These are phyloP conservation scores for Gentiana straminea DNA, from an alignment of 257 asterid species.

Conservation along the genomic window DNA sequence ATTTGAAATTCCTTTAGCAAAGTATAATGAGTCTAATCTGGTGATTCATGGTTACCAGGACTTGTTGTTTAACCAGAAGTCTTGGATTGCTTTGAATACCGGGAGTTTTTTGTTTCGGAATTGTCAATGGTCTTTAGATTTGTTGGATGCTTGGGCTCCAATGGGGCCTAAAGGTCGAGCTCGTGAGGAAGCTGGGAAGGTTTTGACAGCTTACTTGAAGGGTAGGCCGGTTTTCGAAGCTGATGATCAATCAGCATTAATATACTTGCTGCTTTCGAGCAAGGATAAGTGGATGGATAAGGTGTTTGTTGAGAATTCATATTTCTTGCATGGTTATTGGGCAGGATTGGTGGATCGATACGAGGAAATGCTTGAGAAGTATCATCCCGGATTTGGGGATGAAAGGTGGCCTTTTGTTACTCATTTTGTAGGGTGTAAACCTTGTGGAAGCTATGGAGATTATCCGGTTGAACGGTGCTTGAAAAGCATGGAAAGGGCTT, in stretches of 20 bases:
- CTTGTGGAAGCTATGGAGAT: slow-evolving; percentile 91
- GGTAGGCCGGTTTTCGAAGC: slow-evolving; percentile 94
- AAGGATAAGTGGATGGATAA: slow-evolving; percentile 59
- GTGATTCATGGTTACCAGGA: slow-evolving; percentile 81
- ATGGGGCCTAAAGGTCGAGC: slow-evolving; percentile 86
- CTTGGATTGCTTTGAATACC: slow-evolving; percentile 84
- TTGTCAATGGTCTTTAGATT: slow-evolving; percentile 91
- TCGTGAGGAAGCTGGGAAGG: slow-evolving; percentile 84
- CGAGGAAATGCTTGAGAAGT: slow-evolving; percentile 91
- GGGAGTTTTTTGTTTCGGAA: slow-evolving; percentile 82
- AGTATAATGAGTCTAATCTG: slow-evolving; percentile 54
- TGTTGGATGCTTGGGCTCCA: slow-evolving; percentile 93
- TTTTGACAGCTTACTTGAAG: slow-evolving; percentile 72
- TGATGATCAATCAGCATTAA: slow-evolving; percentile 88
- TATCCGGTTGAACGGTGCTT: slow-evolving; percentile 82
- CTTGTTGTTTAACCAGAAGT: slow-evolving; percentile 64
- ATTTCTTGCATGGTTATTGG: slow-evolving; percentile 87
- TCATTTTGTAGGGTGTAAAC: slow-evolving; percentile 94
- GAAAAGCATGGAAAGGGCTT: slow-evolving; percentile 92
- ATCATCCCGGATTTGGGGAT: slow-evolving; percentile 82
- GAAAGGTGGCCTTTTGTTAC: slow-evolving; percentile 99
- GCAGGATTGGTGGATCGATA: slow-evolving; percentile 82
- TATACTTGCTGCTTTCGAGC: slow-evolving; percentile 57
- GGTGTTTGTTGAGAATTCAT: slow-evolving; percentile 81
- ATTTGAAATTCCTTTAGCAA: slow-evolving; percentile 56